A percentile compares a stretch with the other conserved stretches of the same genome.
phyloP scores from a whole-genome alignment of 192 early-diverging fungal genomes.

The Entophlyctis luteolus region DNA sequence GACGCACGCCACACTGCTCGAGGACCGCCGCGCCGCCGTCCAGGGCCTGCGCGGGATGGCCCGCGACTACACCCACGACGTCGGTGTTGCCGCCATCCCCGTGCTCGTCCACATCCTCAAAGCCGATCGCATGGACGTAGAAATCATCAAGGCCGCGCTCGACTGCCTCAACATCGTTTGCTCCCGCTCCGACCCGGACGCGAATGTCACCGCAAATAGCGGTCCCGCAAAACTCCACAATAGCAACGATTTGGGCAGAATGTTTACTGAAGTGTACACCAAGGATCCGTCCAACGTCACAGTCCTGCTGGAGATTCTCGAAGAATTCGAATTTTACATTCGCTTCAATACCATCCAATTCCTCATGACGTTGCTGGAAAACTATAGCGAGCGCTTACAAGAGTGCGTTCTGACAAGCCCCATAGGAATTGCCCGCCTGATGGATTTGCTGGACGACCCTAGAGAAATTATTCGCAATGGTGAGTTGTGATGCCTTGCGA shows the following conservation, averaged over 20 bases:
- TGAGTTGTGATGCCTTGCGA: conserved; percentile 27
- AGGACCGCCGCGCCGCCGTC: conserved; percentile 86
- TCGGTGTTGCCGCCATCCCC: conserved; percentile 72
- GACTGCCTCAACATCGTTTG: conserved; percentile 85
- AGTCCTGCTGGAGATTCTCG: conserved; percentile 78
- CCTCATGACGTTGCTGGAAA: conserved; percentile 68
- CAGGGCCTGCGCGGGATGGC: conserved; percentile 80
- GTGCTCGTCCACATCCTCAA: conserved; percentile 72
- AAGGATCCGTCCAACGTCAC: conserved; percentile 65
- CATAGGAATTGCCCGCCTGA: conserved; percentile 61
- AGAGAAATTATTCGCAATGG: conserved; percentile 96
- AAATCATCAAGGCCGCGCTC: conserved; percentile 78
- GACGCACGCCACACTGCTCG: conserved; percentile 76
- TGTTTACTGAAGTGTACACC: not conserved
- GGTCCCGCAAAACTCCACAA: no score
- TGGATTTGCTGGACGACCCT: conserved; percentile 89
- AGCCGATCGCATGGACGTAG: conserved; percentile 79
- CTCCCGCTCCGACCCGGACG: conserved; percentile 21
- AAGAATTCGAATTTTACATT: conserved; percentile 91
- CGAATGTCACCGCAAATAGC: not conserved
- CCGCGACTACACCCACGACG: conserved; percentile 77
- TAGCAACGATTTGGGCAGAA: not conserved
- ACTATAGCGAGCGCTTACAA: conserved; percentile 62
- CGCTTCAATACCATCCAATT: conserved; percentile 88
- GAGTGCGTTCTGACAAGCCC: conserved; percentile 83